Evolutionary conservation across 352 stramenopile genomes (phyloP).

Genomic region (Phytopythium delawarense): DNA sequence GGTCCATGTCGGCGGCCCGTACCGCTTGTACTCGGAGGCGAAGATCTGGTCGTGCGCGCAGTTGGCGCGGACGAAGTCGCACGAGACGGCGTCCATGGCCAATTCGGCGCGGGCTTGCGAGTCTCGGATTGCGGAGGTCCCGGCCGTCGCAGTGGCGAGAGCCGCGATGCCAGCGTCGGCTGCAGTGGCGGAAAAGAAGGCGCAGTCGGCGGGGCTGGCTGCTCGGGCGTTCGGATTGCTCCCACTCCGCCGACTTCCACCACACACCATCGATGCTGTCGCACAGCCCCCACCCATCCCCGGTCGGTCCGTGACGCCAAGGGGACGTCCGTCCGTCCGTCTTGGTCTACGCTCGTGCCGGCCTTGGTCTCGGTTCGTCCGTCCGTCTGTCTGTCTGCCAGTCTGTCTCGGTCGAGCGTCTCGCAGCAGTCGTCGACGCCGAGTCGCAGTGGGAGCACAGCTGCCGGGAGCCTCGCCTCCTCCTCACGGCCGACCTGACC

Average conservation of each 20-base stretch:
- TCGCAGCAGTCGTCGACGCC: neutral
- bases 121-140: neutral
- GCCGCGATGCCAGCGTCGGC: neutral
- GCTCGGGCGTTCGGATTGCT: neutral
- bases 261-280: constrained; percentile 1
- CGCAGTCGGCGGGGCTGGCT: neutral
- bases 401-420: constrained; percentile 1
- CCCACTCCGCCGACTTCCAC: neutral
- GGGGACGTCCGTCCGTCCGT: neutral
- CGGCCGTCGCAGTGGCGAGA: neutral
- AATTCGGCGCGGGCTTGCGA: neutral
- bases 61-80: constrained; percentile 32
- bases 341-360: neutral
- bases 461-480: no score
- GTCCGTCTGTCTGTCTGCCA: neutral
- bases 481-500: neutral
- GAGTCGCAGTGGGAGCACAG: neutral
- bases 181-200: neutral
- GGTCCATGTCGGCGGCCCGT: neutral
- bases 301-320: neutral
- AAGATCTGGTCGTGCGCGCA: constrained; percentile 47
- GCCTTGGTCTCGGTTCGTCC: neutral
- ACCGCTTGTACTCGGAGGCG: constrained; percentile 60
- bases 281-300: constrained; percentile 1
- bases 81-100: constrained; percentile 26